Conservation (phyloP, 345 rosid genomes). For the Murraya paniculata region DNA sequence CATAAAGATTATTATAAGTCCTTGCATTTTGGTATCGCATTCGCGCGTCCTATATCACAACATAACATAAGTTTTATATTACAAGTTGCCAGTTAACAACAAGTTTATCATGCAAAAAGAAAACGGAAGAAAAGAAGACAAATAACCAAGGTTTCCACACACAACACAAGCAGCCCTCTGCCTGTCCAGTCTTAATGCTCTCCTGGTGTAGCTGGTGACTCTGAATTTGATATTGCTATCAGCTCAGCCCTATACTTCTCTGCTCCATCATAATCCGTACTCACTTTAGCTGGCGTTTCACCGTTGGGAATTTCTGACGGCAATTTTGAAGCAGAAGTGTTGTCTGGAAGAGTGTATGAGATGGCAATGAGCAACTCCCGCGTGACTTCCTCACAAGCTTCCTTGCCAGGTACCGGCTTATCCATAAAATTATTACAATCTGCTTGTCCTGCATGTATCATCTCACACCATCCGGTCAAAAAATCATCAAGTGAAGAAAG, state of each 20-base stretch:
- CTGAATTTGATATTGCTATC: slow-evolving; percentile 22
- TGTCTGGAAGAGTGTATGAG: slow-evolving; percentile 26
- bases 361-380: slow-evolving; percentile 30
- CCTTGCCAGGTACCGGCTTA: slow-evolving; percentile 19
- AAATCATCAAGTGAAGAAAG: background rate
- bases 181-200: background rate
- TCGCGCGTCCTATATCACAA: background rate
- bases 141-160: background rate
- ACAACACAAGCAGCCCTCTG: background rate
- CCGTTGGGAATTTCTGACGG: background rate
- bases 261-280: slow-evolving; percentile 15
- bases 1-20: background rate
- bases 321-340: background rate
- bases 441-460: slow-evolving; percentile 9
- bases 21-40: background rate
- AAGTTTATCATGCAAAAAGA: background rate
- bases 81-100: background rate
- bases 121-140: background rate
- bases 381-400: slow-evolving; percentile 16
- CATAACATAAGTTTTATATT: background rate
- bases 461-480: background rate
- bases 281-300: background rate
- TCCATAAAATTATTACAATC: slow-evolving; percentile 29
- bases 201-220: slow-evolving; percentile 2
- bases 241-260: slow-evolving; percentile 28